phyloP scores from a whole-genome alignment of 2,329 filamentous ascomycete genomes.

The Botrytis paeoniae region DNA sequence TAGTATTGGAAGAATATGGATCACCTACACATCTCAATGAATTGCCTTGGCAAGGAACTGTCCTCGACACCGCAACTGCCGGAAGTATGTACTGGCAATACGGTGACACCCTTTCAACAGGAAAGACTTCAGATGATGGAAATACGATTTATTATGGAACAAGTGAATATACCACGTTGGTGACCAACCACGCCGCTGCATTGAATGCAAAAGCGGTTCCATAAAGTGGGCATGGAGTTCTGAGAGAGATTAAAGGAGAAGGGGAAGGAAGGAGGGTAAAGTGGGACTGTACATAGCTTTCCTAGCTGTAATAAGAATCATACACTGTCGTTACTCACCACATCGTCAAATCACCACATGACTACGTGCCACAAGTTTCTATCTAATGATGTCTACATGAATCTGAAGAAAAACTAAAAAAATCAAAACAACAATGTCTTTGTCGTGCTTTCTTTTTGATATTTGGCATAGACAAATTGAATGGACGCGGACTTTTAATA shows the following conservation, averaged over 20 bases:
- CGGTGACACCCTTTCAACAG: constrained; percentile 31
- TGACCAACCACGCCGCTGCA: constrained; percentile 30
- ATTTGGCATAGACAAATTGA: no score
- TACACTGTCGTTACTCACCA: background rate
- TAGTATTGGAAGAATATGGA: constrained; percentile 44
- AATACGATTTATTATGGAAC: constrained; percentile 34
- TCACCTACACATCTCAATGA: constrained; percentile 26
- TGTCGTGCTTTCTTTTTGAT: background rate
- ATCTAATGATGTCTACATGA: no score
- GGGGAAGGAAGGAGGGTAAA: background rate
- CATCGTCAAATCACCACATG: no score
- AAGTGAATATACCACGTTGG: constrained; percentile 30
- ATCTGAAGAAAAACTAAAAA: no score
- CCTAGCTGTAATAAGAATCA: background rate
- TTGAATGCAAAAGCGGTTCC: constrained; percentile 27
- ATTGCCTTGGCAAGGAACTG: constrained; percentile 30
- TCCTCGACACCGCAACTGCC: constrained; percentile 28
- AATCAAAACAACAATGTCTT: background rate
- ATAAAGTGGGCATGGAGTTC: background rate
- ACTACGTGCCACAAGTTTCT: background rate
- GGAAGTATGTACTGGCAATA: constrained; percentile 38
- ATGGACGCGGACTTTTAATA: rapidly evolving
- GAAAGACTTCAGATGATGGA: constrained; percentile 32
- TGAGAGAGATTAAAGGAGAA: background rate
- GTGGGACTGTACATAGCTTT: background rate